Conservation (phyloP, 495 filamentous ascomycete species). For the Darksidea phi region DNA sequence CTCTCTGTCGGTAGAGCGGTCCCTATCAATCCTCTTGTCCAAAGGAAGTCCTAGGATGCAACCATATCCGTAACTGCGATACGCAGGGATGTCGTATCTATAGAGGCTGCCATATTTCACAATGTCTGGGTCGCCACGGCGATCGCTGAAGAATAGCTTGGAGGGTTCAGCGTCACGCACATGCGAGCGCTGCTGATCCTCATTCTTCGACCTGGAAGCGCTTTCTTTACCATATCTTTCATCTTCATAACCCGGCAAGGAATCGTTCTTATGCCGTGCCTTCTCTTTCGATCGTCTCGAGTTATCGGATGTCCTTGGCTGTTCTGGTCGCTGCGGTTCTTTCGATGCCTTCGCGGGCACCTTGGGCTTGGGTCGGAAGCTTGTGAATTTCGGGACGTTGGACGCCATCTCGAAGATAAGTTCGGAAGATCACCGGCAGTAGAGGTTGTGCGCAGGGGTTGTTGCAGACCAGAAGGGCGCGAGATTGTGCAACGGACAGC, state of each 20-base stretch:
- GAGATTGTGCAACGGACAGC: too few species aligned
- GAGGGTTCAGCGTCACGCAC: not conserved
- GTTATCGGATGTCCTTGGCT: not conserved
- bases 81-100: slow-evolving; percentile 59
- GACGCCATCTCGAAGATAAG: slow-evolving; percentile 2
- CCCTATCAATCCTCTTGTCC: slow-evolving; percentile 54
- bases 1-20: slow-evolving; percentile 14
- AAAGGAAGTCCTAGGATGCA: slow-evolving; percentile 55
- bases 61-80: slow-evolving; percentile 59
- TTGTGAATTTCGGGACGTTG: slow-evolving; percentile 40
- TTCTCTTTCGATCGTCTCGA: not conserved
- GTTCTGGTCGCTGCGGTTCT: not conserved
- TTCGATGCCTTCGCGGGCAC: not conserved
- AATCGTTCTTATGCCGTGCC: not conserved
- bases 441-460: too few species aligned
- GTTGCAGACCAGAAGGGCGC: not conserved
- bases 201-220: not conserved
- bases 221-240: too few species aligned
- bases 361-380: slow-evolving; percentile 38
- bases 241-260: too few species aligned
- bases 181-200: not conserved
- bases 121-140: slow-evolving; percentile 61
- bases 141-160: slow-evolving; percentile 33
- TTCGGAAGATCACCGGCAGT: not conserved
- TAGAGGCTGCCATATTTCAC: slow-evolving; percentile 61